A percentile compares a stretch with the other conserved stretches of the same genome.
Evolutionary conservation across 768 basidiomycete species (phyloP).

Genomic region (Psilocybe subaeruginosa): DNA sequence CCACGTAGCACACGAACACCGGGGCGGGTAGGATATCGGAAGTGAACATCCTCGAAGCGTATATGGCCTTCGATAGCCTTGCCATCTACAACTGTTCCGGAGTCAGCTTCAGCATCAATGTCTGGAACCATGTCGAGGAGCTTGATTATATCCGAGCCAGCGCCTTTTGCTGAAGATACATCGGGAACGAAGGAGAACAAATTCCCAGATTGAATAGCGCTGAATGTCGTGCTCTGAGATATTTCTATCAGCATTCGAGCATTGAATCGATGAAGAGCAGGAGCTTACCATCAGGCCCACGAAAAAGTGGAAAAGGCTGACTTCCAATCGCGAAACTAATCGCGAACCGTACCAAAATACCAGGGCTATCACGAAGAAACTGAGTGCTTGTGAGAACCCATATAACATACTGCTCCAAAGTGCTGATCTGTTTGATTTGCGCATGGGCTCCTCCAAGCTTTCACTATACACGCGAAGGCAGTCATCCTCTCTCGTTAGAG

Average conservation of each 20-base stretch:
- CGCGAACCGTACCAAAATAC: constrained; percentile 76
- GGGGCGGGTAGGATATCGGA: constrained; percentile 88
- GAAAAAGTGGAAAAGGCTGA: constrained; percentile 69
- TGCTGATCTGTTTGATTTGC: constrained; percentile 59
- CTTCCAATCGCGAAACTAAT: constrained; percentile 57
- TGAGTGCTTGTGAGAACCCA: constrained; percentile 69
- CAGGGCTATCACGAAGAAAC: constrained; percentile 81
- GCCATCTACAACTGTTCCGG: constrained; percentile 48
- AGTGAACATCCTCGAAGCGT: constrained; percentile 76
- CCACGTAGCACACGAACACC: constrained; percentile 79
- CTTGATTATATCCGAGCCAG: constrained; percentile 71
- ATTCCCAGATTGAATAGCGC: constrained; percentile 38
- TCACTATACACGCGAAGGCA: constrained; percentile 64
- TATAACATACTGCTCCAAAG: constrained; percentile 66
- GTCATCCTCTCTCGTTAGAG: constrained; percentile 83
- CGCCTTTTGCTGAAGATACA: constrained; percentile 80
- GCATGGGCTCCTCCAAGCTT: constrained; percentile 72
- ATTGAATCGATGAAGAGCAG: neutral
- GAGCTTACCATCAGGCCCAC: constrained; percentile 75
- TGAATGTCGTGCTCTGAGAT: neutral
- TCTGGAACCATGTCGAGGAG: constrained; percentile 75
- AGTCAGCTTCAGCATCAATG: constrained; percentile 75
- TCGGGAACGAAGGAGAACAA: constrained; percentile 86
- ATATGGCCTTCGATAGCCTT: constrained; percentile 60
- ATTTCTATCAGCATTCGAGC: neutral